Evolutionary conservation across 2,329 filamentous ascomycete species (phyloP).

Genomic region (Colletotrichum sp.): DNA sequence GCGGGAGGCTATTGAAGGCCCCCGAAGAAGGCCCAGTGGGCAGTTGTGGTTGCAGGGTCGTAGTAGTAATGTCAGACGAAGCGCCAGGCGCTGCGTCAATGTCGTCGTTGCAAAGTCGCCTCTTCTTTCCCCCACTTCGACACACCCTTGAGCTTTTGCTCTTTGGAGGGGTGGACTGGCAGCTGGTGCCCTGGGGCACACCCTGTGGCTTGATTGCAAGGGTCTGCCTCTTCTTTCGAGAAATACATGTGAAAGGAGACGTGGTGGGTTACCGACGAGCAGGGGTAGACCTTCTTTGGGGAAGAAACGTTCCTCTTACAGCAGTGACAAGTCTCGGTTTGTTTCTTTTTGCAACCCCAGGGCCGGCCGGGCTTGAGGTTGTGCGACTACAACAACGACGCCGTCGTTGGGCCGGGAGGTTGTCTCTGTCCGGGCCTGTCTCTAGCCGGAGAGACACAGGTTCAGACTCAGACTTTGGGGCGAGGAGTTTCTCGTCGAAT

Average conservation of each 20-base stretch:
- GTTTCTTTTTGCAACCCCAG: conserved; percentile 2
- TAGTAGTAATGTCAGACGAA: conserved; percentile 14
- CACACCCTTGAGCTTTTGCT: neutral
- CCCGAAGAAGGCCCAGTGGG: neutral
- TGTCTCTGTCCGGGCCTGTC: conserved; percentile 14
- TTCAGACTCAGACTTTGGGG: conserved; percentile 8
- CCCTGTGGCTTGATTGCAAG: neutral
- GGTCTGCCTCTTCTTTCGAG: neutral
- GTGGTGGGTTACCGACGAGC: conserved; percentile 6
- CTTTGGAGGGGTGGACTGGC: neutral
- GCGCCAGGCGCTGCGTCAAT: conserved; percentile 6
- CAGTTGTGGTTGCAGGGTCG: neutral
- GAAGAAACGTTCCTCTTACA: conserved; percentile 11
- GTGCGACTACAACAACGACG: neutral
- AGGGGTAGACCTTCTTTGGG: conserved; percentile 9
- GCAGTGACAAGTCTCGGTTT: conserved; percentile 7
- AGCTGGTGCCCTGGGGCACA: neutral
- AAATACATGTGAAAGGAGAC: conserved; percentile 16
- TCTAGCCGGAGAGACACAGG: conserved; percentile 13
- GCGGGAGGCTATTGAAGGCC: conserved; percentile 12
- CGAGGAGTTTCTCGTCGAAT: neutral
- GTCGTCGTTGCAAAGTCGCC: conserved; percentile 3
- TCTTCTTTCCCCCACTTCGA: neutral
- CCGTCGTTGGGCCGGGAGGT: neutral
- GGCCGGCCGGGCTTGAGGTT: neutral